A percentile compares a stretch with the other conserved stretches of the same genome.
These are phyloP conservation scores for Zygnema circumcarinatum DNA, from an alignment of 139 green algal species.

Conservation along the genomic window DNA sequence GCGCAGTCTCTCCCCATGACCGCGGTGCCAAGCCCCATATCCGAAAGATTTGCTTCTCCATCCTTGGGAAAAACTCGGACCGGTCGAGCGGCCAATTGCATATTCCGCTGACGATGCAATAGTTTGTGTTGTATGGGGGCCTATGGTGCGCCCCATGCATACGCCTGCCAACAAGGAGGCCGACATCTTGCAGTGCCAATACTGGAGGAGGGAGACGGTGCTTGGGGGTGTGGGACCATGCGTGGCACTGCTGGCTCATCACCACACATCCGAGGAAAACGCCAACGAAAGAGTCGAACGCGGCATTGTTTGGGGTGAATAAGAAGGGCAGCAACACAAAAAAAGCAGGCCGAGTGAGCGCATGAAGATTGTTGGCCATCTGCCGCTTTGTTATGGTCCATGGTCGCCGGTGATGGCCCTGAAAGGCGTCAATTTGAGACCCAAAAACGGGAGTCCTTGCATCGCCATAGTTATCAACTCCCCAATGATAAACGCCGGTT, in stretches of 20 bases:
- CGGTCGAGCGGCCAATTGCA: constrained; percentile 90
- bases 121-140: constrained; percentile 94
- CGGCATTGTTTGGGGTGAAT: constrained; percentile 56
- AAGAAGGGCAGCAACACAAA: constrained; percentile 57
- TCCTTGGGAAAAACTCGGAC: constrained; percentile 68
- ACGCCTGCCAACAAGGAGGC: constrained; percentile 80
- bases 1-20: constrained; percentile 79
- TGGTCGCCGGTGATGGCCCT: constrained; percentile 89
- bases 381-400: constrained; percentile 98
- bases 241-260: constrained; percentile 96
- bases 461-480: constrained; percentile 94
- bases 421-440: constrained; percentile 74
- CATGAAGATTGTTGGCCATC: constrained; percentile 93
- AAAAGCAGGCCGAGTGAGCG: constrained; percentile 66
- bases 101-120: constrained; percentile 93
- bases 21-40: constrained; percentile 85
- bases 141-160: constrained; percentile 92
- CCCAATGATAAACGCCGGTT: constrained; percentile 87
- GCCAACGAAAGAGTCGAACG: constrained; percentile 72
- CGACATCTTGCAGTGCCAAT: constrained; percentile 79
- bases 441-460: constrained; percentile 89
- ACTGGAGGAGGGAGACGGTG: constrained; percentile 79
- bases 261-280: constrained; percentile 81
- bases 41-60: constrained; percentile 74
- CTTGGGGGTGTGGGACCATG: constrained; percentile 93